Evolutionary conservation across 2,329 filamentous ascomycete genomes (phyloP).

Genomic region (Furcasterigmium sp.): DNA sequence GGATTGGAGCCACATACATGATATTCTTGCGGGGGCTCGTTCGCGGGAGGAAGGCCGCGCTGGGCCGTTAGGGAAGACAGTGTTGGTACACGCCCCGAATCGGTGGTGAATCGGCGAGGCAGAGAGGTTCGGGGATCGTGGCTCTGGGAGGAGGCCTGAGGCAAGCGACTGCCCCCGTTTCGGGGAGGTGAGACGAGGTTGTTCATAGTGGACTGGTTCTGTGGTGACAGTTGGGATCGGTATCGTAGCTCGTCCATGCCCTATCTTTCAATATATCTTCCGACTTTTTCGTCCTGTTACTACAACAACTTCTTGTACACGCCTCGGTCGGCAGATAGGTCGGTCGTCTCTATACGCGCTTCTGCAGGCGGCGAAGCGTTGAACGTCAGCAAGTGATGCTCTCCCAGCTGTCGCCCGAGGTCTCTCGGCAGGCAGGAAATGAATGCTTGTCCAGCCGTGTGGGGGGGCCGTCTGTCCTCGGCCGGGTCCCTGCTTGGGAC

Average conservation of each 20-base stretch:
- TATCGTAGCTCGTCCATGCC: constrained; percentile 77
- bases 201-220: constrained; percentile 70
- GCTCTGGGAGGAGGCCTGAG: constrained; percentile 43
- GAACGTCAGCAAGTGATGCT: constrained; percentile 18
- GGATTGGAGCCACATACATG: constrained; percentile 33
- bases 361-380: constrained; percentile 19
- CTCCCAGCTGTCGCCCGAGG: too few species aligned
- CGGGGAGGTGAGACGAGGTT: constrained; percentile 70
- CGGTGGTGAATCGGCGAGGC: constrained; percentile 90
- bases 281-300: constrained; percentile 11
- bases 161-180: constrained; percentile 56
- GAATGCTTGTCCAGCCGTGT: constrained; percentile 11
- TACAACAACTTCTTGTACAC: constrained; percentile 37
- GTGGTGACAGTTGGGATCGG: constrained; percentile 70
- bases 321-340: constrained; percentile 8
- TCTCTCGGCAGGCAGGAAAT: too few species aligned
- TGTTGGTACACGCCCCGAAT: constrained; percentile 77
- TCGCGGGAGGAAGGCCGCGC: constrained; percentile 36
- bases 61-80: constrained; percentile 56
- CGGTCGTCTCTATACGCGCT: background rate
- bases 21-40: constrained; percentile 36
- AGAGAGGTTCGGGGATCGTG: constrained; percentile 72
- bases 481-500: background rate
- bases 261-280: constrained; percentile 36
- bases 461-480: background rate